Conservation (phyloP, 345 rosid genomes). For the Linum tenue region DNA sequence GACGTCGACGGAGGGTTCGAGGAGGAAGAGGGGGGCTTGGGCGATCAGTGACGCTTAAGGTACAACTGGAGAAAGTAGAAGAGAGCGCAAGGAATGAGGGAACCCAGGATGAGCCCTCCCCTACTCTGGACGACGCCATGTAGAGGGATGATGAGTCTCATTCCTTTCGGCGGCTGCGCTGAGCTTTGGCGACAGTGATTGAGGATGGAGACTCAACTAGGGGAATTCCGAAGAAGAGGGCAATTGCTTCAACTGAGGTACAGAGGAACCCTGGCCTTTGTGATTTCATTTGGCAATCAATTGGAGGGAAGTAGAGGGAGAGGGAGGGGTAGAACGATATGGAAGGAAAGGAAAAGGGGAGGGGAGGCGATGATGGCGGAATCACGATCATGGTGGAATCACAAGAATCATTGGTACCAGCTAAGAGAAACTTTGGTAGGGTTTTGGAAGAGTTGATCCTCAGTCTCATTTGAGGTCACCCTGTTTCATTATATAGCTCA, state of each 20-base stretch:
- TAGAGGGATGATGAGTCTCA: slow-evolving; percentile 77
- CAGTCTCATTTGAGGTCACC: too few species aligned
- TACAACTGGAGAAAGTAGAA: slow-evolving; percentile 67
- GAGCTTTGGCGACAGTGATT: slow-evolving; percentile 4
- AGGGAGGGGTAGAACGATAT: not conserved
- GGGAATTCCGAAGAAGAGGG: not conserved
- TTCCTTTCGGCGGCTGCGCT: slow-evolving; percentile 22
- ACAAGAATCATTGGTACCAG: too few species aligned
- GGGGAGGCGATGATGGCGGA: not conserved
- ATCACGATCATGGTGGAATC: too few species aligned
- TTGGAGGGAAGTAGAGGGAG: too few species aligned
- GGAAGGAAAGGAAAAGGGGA: not conserved
- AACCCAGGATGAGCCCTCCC: slow-evolving; percentile 69
- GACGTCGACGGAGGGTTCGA: slow-evolving; percentile 40
- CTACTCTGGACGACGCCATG: slow-evolving; percentile 76
- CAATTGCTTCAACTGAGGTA: too few species aligned
- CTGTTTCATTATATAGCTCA: too few species aligned
- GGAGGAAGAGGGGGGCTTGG: not conserved
- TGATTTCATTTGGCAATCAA: too few species aligned
- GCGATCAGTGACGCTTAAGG: slow-evolving; percentile 55
- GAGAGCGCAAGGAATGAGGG: slow-evolving; percentile 80
- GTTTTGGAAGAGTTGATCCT: too few species aligned
- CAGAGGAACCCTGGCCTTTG: too few species aligned
- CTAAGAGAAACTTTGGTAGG: too few species aligned
- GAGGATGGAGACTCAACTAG: slow-evolving; percentile 20